Conservation (phyloP, 1,284 basidiomycete species). For the Stygiomarasmius scandens region DNA sequence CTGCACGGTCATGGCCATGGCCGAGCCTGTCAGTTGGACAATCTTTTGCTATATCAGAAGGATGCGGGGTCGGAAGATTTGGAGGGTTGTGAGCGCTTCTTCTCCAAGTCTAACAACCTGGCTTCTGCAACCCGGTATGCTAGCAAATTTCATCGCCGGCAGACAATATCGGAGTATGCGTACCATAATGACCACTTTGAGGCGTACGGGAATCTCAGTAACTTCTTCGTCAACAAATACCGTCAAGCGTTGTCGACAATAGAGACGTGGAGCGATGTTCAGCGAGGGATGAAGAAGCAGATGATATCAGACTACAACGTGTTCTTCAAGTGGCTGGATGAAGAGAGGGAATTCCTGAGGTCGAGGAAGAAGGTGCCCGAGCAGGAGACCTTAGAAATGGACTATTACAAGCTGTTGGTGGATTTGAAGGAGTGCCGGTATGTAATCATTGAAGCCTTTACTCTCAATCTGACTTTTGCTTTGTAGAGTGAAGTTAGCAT, state of each 20-base stretch:
- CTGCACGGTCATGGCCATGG: conserved; percentile 22
- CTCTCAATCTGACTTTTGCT: background rate
- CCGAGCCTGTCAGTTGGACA: conserved; percentile 18
- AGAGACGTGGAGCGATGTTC: background rate
- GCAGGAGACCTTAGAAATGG: background rate
- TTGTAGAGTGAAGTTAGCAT: too few species aligned
- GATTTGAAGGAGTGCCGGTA: background rate
- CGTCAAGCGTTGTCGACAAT: conserved; percentile 7
- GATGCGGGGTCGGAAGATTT: conserved; percentile 24
- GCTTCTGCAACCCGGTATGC: conserved; percentile 21
- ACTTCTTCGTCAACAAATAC: conserved; percentile 12
- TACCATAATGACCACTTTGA: conserved; percentile 9
- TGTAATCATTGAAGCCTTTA: background rate
- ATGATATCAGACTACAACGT: background rate
- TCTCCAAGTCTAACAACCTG: conserved; percentile 23
- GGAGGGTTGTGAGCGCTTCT: conserved; percentile 24
- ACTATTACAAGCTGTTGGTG: background rate
- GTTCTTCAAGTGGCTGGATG: conserved; percentile 1
- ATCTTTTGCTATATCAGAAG: conserved; percentile 15
- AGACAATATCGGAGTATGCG: conserved; percentile 16
- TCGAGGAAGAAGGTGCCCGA: background rate
- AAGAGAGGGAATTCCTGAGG: background rate
- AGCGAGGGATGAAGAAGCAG: background rate
- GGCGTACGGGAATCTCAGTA: conserved; percentile 1
- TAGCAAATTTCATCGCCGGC: conserved; percentile 20